Evolutionary conservation across 805 yeast genomes (phyloP).

Genomic region (Osmozyma mogii): DNA sequence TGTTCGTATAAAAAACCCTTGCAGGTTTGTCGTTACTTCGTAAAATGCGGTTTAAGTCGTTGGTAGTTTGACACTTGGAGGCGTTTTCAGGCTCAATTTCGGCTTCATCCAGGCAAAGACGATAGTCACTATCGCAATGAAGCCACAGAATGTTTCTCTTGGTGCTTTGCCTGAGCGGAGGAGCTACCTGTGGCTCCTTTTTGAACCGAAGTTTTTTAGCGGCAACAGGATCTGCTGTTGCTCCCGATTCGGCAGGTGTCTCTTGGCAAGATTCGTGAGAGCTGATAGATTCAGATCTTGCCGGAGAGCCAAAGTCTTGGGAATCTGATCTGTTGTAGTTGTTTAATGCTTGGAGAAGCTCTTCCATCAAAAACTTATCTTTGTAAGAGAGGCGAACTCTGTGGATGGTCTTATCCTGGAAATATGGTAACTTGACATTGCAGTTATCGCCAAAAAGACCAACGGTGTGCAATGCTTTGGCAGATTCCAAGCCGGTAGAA

Average conservation of each 20-base stretch:
- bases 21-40: not conserved
- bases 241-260: no score
- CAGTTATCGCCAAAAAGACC: conserved; percentile 3
- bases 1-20: conserved; percentile 11
- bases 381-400: conserved; percentile 6
- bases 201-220: not conserved
- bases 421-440: not conserved
- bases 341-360: conserved; percentile 5
- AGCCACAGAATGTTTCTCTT: conserved; percentile 9
- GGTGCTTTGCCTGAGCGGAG: not conserved
- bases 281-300: not conserved
- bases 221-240: not conserved
- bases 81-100: no score
- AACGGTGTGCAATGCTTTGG: conserved; percentile 1
- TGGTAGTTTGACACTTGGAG: conserved; percentile 9
- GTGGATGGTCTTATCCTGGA: conserved; percentile 3
- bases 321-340: conserved; percentile 1
- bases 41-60: conserved; percentile 5
- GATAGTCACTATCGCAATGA: conserved; percentile 9
- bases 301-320: not conserved
- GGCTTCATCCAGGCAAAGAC: conserved; percentile 11
- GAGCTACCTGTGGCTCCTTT: not conserved
- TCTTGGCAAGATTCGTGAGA: conserved; percentile 1
- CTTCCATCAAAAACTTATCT: conserved; percentile 9
- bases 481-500: conserved; percentile 1